Evolutionary conservation across 306 rosid genomes (phyloP).

Genomic region (peach (Prunus persica)): DNA sequence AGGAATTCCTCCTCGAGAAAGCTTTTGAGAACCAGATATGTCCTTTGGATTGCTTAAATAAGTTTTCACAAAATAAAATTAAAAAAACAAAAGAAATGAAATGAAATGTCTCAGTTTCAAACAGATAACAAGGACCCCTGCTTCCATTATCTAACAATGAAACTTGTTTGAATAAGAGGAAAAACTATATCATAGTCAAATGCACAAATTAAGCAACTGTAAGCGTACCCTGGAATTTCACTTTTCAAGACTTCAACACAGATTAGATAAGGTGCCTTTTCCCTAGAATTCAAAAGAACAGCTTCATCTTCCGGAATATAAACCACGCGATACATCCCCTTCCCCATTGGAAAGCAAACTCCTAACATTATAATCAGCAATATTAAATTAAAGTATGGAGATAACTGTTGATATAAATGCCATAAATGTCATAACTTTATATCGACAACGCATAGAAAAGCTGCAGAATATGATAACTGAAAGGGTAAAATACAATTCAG

Average conservation of each 20-base stretch:
- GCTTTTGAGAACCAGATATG: conserved; percentile 68
- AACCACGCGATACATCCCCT: conserved; percentile 88
- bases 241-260: conserved; percentile 86
- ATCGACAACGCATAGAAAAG: background rate
- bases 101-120: conserved; percentile 12
- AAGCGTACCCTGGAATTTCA: conserved; percentile 71
- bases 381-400: conserved; percentile 22
- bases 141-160: background rate
- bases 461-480: background rate
- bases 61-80: conserved; percentile 21
- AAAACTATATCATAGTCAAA: background rate
- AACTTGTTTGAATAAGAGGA: background rate
- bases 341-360: conserved; percentile 96
- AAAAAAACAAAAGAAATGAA: background rate
- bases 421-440: background rate
- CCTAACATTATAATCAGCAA: conserved; percentile 47
- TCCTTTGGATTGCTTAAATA: conserved; percentile 76
- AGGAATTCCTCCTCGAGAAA: conserved; percentile 96
- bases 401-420: conserved; percentile 12
- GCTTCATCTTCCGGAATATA: conserved; percentile 98
- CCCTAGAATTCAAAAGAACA: conserved; percentile 96
- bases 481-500: background rate
- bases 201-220: conserved; percentile 16
- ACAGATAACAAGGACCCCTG: conserved; percentile 4
- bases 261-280: conserved; percentile 92